A percentile compares a stretch with the other conserved stretches of the same genome.
These are phyloP conservation scores for Pichia phayaonensis DNA, from an alignment of 805 yeast genomes.

Conservation along the genomic window DNA sequence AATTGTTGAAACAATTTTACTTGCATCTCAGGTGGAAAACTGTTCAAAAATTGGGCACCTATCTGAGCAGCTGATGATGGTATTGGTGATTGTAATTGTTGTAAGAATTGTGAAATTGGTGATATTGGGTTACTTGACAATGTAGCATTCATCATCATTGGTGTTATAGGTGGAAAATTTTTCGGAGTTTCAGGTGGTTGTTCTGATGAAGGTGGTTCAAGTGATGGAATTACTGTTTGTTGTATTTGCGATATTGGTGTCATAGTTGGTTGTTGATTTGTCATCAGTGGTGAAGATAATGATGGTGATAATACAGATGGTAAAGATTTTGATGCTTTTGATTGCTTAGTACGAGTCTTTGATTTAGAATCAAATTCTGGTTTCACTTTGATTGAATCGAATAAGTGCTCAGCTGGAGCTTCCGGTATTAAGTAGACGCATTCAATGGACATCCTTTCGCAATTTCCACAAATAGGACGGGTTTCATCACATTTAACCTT, in stretches of 20 bases:
- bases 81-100: slow-evolving; percentile 9
- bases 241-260: slow-evolving; percentile 1
- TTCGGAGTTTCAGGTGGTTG: slow-evolving; percentile 1
- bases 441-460: slow-evolving; percentile 67
- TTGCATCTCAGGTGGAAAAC: slow-evolving; percentile 13
- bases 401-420: neutral
- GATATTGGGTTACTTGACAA: slow-evolving; percentile 7
- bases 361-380: neutral
- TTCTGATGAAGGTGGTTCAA: neutral
- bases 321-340: neutral
- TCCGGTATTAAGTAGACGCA: slow-evolving; percentile 47
- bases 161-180: slow-evolving; percentile 1
- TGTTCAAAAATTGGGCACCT: slow-evolving; percentile 10
- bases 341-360: neutral
- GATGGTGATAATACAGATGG: neutral
- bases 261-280: neutral
- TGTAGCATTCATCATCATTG: neutral
- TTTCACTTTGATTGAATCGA: neutral
- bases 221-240: neutral
- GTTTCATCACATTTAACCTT: slow-evolving; percentile 90
- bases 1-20: slow-evolving; percentile 11
- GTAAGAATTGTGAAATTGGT: slow-evolving; percentile 11
- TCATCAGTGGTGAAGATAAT: neutral
- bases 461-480: slow-evolving; percentile 72
- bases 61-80: slow-evolving; percentile 9